Conservation (phyloP, 192 early-diverging fungal genomes). For the Coemansia sp. region DNA sequence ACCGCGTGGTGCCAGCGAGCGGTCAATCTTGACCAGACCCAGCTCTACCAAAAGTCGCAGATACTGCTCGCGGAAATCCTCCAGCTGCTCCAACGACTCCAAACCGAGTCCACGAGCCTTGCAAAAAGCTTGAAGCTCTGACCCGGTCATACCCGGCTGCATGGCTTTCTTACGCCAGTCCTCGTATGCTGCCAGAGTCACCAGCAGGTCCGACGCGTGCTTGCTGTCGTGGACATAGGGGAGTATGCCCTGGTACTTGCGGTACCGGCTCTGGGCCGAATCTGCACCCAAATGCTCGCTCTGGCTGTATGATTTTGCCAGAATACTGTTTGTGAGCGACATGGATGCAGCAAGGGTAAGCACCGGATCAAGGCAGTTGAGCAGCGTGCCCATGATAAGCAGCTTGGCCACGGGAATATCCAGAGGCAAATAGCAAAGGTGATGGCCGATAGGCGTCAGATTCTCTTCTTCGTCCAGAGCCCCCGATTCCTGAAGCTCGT, state of each 20-base stretch:
- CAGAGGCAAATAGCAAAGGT: constrained; percentile 72
- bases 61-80: constrained; percentile 39
- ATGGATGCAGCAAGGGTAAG: constrained; percentile 71
- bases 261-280: constrained; percentile 8
- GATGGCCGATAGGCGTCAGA: constrained; percentile 73
- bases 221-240: background rate
- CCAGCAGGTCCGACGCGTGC: constrained; percentile 26
- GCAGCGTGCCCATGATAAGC: constrained; percentile 70
- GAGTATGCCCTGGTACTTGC: background rate
- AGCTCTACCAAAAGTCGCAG: constrained; percentile 15
- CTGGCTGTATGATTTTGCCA: constrained; percentile 1
- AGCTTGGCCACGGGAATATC: constrained; percentile 78
- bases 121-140: constrained; percentile 11
- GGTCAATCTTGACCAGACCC: constrained; percentile 8
- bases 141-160: background rate
- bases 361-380: constrained; percentile 76
- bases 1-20: background rate
- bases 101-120: constrained; percentile 7
- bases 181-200: constrained; percentile 18
- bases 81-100: constrained; percentile 26
- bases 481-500: constrained; percentile 30
- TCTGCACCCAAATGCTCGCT: background rate
- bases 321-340: constrained; percentile 8
- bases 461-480: constrained; percentile 34
- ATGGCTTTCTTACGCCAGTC: constrained; percentile 19